Evolutionary conservation across 371 early-diverging fungal species (phyloP).

Genomic region (Mortierella sp.): DNA sequence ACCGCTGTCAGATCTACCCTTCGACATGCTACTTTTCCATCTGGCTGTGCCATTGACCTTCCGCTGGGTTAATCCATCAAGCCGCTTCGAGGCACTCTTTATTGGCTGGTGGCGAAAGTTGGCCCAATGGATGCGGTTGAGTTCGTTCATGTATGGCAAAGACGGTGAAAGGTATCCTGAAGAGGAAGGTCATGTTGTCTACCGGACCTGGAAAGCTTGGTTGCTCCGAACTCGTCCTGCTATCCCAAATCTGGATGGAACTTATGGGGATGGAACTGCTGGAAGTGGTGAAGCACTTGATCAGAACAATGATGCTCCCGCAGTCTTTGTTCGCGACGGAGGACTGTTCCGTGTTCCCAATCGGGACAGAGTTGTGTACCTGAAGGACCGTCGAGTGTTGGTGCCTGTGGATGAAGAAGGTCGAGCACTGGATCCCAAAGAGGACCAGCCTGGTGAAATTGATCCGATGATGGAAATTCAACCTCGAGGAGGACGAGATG

Average conservation of each 20-base stretch:
- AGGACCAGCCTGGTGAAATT: slow-evolving; percentile 64
- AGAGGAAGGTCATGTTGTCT: slow-evolving; percentile 72
- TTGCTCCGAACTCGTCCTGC: slow-evolving; percentile 39
- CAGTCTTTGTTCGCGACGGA: slow-evolving; percentile 71
- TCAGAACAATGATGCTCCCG: slow-evolving; percentile 49
- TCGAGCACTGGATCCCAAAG: slow-evolving; percentile 67
- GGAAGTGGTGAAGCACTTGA: slow-evolving; percentile 28
- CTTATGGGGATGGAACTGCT: background rate
- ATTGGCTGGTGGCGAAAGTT: slow-evolving; percentile 69
- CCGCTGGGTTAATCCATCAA: slow-evolving; percentile 59
- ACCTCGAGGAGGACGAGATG: slow-evolving; percentile 54
- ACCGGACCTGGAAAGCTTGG: slow-evolving; percentile 61
- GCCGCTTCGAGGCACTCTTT: slow-evolving; percentile 52
- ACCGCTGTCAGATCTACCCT: slow-evolving; percentile 76
- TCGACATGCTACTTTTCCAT: slow-evolving; percentile 80
- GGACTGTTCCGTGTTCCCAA: slow-evolving; percentile 67
- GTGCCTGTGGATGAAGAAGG: slow-evolving; percentile 76
- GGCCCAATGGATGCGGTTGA: slow-evolving; percentile 71
- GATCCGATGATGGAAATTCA: slow-evolving; percentile 59
- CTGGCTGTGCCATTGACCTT: slow-evolving; percentile 73
- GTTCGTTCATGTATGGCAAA: slow-evolving; percentile 84
- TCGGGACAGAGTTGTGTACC: slow-evolving; percentile 67
- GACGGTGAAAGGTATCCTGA: slow-evolving; percentile 59
- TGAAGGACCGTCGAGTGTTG: slow-evolving; percentile 74
- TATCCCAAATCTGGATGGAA: slow-evolving; percentile 20